These are phyloP conservation scores for Phoma sp. DNA, from an alignment of 2,329 filamentous ascomycete species.

Conservation along the genomic window DNA sequence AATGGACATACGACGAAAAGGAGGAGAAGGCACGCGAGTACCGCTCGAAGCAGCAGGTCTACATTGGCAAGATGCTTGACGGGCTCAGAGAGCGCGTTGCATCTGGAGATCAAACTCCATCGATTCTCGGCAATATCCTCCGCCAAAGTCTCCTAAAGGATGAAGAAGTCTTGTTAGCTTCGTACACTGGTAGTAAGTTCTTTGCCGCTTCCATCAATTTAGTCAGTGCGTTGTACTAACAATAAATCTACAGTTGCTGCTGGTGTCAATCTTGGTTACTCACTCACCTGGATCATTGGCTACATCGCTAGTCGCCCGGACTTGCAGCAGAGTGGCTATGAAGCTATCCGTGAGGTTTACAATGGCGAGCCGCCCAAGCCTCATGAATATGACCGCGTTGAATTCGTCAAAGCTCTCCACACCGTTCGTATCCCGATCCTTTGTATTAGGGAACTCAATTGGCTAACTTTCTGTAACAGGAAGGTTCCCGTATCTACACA, in stretches of 20 bases:
- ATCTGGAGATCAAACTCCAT: slow-evolving; percentile 22
- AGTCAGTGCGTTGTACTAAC: not conserved
- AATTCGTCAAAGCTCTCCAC: slow-evolving; percentile 24
- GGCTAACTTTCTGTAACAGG: not conserved
- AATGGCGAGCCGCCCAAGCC: slow-evolving; percentile 20
- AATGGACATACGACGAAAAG: slow-evolving; percentile 20
- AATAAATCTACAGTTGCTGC: slow-evolving; percentile 20
- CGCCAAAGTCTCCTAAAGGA: slow-evolving; percentile 21
- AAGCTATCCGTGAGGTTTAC: slow-evolving; percentile 23
- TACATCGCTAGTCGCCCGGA: slow-evolving; percentile 24
- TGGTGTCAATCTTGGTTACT: slow-evolving; percentile 24
- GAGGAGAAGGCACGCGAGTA: slow-evolving; percentile 23
- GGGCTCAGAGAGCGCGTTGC: slow-evolving; percentile 16
- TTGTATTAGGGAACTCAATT: no score
- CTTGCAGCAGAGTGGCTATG: slow-evolving; percentile 21
- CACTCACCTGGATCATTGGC: slow-evolving; percentile 25
- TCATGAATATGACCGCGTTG: slow-evolving; percentile 22
- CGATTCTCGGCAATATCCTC: slow-evolving; percentile 23
- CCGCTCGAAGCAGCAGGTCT: slow-evolving; percentile 18
- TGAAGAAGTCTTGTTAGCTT: slow-evolving; percentile 22
- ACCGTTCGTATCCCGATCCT: no score
- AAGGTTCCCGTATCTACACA: slow-evolving; percentile 22
- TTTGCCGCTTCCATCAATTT: no score
- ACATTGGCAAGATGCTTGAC: slow-evolving; percentile 21
- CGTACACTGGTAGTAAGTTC: slow-evolving; percentile 24